Percentiles rank a stretch among this genome's conserved stretches.
Conservation (phyloP, 441 rosid genomes). For the Omphalea diandra region DNA sequence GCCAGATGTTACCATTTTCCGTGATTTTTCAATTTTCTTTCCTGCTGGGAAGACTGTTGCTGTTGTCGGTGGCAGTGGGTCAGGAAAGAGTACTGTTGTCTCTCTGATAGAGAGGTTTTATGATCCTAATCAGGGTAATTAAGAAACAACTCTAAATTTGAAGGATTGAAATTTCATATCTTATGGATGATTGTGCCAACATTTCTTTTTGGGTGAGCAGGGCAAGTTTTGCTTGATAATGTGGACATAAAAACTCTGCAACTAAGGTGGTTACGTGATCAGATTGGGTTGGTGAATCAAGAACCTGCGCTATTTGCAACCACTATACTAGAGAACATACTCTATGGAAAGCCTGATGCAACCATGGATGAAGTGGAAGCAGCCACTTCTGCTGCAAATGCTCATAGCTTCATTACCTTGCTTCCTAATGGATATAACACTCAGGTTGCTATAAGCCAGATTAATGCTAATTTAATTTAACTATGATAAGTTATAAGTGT, state of each 20-base stretch:
- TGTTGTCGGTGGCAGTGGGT: slow-evolving; percentile 97
- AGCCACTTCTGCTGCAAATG: slow-evolving; percentile 86
- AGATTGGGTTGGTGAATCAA: slow-evolving; percentile 94
- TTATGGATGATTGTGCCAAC: slow-evolving; percentile 16
- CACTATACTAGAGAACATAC: slow-evolving; percentile 87
- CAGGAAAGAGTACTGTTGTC: slow-evolving; percentile 98
- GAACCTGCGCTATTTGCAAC: slow-evolving; percentile 98
- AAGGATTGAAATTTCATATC: slow-evolving; percentile 3
- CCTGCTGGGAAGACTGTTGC: slow-evolving; percentile 97
- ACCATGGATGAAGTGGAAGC: slow-evolving; percentile 90
- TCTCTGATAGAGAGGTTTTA: slow-evolving; percentile 93
- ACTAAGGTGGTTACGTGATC: slow-evolving; percentile 82
- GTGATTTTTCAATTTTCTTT: slow-evolving; percentile 81
- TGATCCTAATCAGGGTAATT: slow-evolving; percentile 84
- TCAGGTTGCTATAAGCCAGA: slow-evolving; percentile 49
- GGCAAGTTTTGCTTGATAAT: slow-evolving; percentile 83
- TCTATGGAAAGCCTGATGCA: slow-evolving; percentile 88
- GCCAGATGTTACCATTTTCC: slow-evolving; percentile 88
- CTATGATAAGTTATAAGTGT: background rate
- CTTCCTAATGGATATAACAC: slow-evolving; percentile 95
- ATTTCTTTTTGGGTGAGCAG: slow-evolving; percentile 43
- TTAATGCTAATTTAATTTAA: slow-evolving; percentile 3
- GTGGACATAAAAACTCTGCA: slow-evolving; percentile 85
- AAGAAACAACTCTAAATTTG: background rate
- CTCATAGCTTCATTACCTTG: slow-evolving; percentile 84